These are phyloP conservation scores for Cryptomeria japonica DNA, from an alignment of 75 land plant species.

Conservation along the genomic window DNA sequence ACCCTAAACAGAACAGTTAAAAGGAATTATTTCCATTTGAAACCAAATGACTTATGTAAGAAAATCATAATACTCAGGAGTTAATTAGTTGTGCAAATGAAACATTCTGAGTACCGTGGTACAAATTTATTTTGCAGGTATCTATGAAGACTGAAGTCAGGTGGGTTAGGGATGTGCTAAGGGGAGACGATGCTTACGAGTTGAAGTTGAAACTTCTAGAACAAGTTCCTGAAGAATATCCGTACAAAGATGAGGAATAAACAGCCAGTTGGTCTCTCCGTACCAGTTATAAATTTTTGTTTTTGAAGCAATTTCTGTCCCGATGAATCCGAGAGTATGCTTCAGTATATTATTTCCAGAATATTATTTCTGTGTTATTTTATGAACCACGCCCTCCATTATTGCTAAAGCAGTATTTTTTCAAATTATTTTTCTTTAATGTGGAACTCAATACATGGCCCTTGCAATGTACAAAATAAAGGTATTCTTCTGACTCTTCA, in stretches of 20 bases:
- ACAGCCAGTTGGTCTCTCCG: background rate
- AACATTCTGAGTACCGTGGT: background rate
- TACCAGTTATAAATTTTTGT: background rate
- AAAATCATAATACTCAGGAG: background rate
- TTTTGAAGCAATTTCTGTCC: background rate
- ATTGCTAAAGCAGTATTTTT: too few species aligned
- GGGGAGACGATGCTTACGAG: constrained; percentile 90
- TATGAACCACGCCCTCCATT: background rate
- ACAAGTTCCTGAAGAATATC: constrained; percentile 93
- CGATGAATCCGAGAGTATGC: too few species aligned
- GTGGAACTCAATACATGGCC: background rate
- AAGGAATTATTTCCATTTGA: background rate
- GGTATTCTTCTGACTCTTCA: background rate
- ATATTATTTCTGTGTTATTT: background rate
- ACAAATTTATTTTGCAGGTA: constrained; percentile 41
- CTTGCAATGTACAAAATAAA: background rate
- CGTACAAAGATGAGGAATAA: constrained; percentile 92
- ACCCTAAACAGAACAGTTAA: background rate
- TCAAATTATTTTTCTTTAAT: background rate
- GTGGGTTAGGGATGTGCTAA: constrained; percentile 84
- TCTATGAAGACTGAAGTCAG: constrained; percentile 93
- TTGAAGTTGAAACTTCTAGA: constrained; percentile 81
- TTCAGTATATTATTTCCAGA: background rate
- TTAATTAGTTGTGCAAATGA: background rate
- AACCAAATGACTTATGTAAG: background rate